Base-by-base conservation (phyloP, 805 yeast genomes). In the Candida suzukii region DNA sequence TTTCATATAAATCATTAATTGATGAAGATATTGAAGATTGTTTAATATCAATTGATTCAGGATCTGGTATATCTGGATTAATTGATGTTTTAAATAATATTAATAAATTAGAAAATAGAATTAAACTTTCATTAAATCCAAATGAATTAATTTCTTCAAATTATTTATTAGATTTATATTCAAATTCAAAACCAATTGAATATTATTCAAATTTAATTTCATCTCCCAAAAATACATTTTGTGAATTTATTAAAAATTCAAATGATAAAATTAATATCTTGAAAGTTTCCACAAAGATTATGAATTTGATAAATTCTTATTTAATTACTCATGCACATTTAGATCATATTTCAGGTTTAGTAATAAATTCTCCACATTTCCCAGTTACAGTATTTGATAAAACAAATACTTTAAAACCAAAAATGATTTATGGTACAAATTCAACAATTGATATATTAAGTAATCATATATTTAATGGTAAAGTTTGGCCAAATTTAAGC, bases 251-350 rank as follows among this genome's bases (percentile, higher is more conserved):
- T 13, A 26, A 14, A 8, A 14, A 17, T 4, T 16, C 30, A 13
- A 19, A 10, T 31, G 16, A 31, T 3, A 18, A n/a, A 31, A 18
- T 31, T 10, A 31, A 18, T 19, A n/a, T 31, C 6, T 4, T 18
- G 14, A 36, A 14, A 28, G 20, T 2, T 36, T 46, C 20, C 34
- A 42, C 32, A 40, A 17, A 34, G 20, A 28, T 24, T 14, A 21
- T 25, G 41, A 14, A 31, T 19, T 16, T 14, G 9, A 31, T 31
- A 17, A 31, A 35, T 8, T 64, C 64, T 26, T 76, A 71, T 47
- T 63, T 81, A 37, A 71, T 88, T 22, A 76, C 96, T 1, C 97
- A 88, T 59, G 76, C 91, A 0, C 97, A 88, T 60, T 55, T 88
- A 39, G 97, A 88, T 58, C 97, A 88, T 57, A 68, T 87, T 13